phyloP scores from a whole-genome alignment of 2,329 filamentous ascomycete species.

The Pseudogymnoascus sp. region DNA sequence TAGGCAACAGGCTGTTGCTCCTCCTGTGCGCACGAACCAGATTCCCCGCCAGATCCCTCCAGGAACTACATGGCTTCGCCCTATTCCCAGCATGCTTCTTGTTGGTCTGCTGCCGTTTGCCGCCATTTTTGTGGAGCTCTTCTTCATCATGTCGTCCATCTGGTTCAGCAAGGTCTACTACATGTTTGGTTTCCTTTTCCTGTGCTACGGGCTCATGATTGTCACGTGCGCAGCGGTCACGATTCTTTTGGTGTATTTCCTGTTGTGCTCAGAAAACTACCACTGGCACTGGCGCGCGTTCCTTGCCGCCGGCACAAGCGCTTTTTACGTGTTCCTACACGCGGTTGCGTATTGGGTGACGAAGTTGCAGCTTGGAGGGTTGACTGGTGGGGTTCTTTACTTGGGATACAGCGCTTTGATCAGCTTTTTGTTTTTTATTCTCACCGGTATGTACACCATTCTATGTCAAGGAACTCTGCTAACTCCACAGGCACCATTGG shows the following conservation, averaged over 20 bases:
- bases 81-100: conserved; percentile 81
- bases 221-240: conserved; percentile 89
- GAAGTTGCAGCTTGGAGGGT: conserved; percentile 73
- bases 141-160: conserved; percentile 98
- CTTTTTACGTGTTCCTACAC: conserved; percentile 85
- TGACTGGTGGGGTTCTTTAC: conserved; percentile 84
- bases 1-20: conserved; percentile 59
- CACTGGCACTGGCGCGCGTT: conserved; percentile 99
- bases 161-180: conserved; percentile 99
- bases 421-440: conserved; percentile 83
- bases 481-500: conserved; percentile 71
- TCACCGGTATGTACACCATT: conserved; percentile 64
- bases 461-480: conserved; percentile 13
- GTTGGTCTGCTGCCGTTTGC: conserved; percentile 91
- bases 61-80: conserved; percentile 70
- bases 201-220: conserved; percentile 96
- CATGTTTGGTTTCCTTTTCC: conserved; percentile 98
- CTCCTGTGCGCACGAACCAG: conserved; percentile 91
- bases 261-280: conserved; percentile 94
- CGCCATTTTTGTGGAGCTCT: conserved; percentile 95
- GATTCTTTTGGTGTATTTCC: conserved; percentile 88
- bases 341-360: conserved; percentile 85
- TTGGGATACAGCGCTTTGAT: conserved; percentile 86
- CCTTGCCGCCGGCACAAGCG: conserved; percentile 80
- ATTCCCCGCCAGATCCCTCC: conserved; percentile 95